Percentiles rank a stretch among this genome's conserved stretches.
phyloP scores from a whole-genome alignment of 805 yeast genomes.

The Candida tammaniensis region DNA sequence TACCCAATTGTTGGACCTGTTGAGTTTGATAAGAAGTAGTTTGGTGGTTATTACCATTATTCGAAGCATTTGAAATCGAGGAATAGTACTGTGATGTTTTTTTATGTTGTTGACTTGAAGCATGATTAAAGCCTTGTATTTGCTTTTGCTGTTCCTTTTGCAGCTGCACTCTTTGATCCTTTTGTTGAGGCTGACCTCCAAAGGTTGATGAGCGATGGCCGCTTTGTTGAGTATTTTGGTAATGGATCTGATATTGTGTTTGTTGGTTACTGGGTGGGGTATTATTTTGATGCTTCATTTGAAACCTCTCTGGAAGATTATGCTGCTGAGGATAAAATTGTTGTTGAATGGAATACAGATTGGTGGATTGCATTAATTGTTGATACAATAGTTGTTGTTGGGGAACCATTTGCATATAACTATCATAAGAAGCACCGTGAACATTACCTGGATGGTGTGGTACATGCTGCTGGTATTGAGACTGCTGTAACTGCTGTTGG shows the following conservation, averaged over 20 bases:
- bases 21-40: too few species aligned
- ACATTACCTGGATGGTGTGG: too few species aligned
- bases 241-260: constrained; percentile 6
- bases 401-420: constrained; percentile 12
- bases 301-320: too few species aligned
- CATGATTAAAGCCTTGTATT: too few species aligned
- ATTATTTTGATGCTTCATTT: too few species aligned
- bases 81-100: too few species aligned
- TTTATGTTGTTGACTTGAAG: too few species aligned
- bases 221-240: constrained; percentile 6
- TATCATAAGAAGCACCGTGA: too few species aligned
- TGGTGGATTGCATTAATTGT: constrained; percentile 15
- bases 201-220: background rate
- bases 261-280: constrained; percentile 1
- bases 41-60: too few species aligned
- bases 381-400: constrained; percentile 19
- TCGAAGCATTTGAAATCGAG: too few species aligned
- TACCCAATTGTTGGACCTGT: too few species aligned
- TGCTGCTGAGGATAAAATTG: constrained; percentile 5
- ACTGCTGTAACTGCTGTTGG: constrained; percentile 3
- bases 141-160: constrained; percentile 5
- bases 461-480: constrained; percentile 1
- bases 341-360: constrained; percentile 9
- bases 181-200: constrained; percentile 3
- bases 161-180: constrained; percentile 11